Evolutionary conservation across 768 basidiomycete species (phyloP).

Genomic region (Vishniacozyma victoriae): DNA sequence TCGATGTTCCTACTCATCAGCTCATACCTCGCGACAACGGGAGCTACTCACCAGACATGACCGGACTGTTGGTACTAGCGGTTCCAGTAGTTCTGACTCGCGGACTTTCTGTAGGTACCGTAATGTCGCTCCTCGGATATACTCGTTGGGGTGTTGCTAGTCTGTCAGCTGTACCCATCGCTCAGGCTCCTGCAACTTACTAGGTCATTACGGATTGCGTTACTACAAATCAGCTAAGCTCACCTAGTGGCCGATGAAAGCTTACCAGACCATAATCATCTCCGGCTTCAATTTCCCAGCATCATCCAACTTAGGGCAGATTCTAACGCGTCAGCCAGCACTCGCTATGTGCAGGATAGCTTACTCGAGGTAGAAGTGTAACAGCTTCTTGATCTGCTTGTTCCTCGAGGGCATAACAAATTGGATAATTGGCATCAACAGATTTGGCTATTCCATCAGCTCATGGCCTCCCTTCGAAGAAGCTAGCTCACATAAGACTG

Average conservation of each 20-base stretch:
- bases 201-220: slow-evolving; percentile 95
- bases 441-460: slow-evolving; percentile 58
- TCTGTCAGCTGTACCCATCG: neutral
- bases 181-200: slow-evolving; percentile 51
- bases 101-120: slow-evolving; percentile 95
- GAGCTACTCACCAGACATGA: slow-evolving; percentile 61
- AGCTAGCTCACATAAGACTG: slow-evolving; percentile 67
- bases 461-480: neutral
- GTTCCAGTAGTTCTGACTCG: slow-evolving; percentile 89
- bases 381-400: slow-evolving; percentile 93
- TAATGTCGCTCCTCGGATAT: slow-evolving; percentile 94
- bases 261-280: slow-evolving; percentile 98
- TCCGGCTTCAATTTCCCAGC: slow-evolving; percentile 97
- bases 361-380: slow-evolving; percentile 52
- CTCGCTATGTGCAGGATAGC: slow-evolving; percentile 3
- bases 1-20: slow-evolving; percentile 66
- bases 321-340: slow-evolving; percentile 49
- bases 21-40: neutral
- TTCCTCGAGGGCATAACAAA: slow-evolving; percentile 90
- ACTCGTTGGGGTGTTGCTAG: slow-evolving; percentile 99
- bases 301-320: slow-evolving; percentile 96
- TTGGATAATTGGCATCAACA: slow-evolving; percentile 98
- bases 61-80: slow-evolving; percentile 86
- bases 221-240: slow-evolving; percentile 53
- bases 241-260: slow-evolving; percentile 24